A percentile compares a stretch with the other conserved stretches of the same genome.
phyloP scores from a whole-genome alignment of 2,329 filamentous ascomycete species.

The Penicillium sp. region DNA sequence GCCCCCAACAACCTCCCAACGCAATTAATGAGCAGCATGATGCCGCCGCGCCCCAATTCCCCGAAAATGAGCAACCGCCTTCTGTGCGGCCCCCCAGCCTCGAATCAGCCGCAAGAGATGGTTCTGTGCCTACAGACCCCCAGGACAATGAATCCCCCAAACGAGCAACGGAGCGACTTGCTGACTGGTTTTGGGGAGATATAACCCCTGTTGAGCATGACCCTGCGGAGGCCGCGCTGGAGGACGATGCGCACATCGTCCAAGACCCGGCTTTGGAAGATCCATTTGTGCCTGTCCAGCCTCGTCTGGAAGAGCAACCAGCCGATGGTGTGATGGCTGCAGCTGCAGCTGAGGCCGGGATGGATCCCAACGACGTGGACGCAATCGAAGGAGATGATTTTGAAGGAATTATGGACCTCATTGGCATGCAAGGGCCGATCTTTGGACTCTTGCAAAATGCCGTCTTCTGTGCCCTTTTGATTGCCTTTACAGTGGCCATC shows the following conservation, averaged over 20 bases:
- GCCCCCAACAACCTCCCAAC: neutral
- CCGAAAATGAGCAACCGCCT: neutral
- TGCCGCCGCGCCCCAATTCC: neutral
- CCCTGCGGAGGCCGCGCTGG: constrained; percentile 42
- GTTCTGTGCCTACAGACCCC: neutral
- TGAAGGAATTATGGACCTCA: constrained; percentile 91
- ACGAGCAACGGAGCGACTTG: constrained; percentile 26
- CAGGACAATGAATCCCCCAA: constrained; percentile 19
- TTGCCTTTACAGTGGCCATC: constrained; percentile 78
- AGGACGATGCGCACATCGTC: constrained; percentile 60
- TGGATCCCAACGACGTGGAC: constrained; percentile 64
- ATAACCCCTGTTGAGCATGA: constrained; percentile 27
- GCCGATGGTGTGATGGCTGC: constrained; percentile 8
- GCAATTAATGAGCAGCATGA: neutral
- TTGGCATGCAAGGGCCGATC: constrained; percentile 93
- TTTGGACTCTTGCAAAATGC: constrained; percentile 90
- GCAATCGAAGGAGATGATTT: constrained; percentile 76
- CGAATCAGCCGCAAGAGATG: neutral
- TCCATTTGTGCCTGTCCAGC: constrained; percentile 57
- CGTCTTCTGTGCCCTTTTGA: constrained; percentile 87
- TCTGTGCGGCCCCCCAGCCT: neutral
- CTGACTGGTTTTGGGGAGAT: constrained; percentile 49
- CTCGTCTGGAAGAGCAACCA: constrained; percentile 17
- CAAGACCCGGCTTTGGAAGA: constrained; percentile 60
- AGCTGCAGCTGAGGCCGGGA: constrained; percentile 51